These are phyloP conservation scores for Nemania sp. DNA, from an alignment of 2,329 filamentous ascomycete species.

Conservation along the genomic window DNA sequence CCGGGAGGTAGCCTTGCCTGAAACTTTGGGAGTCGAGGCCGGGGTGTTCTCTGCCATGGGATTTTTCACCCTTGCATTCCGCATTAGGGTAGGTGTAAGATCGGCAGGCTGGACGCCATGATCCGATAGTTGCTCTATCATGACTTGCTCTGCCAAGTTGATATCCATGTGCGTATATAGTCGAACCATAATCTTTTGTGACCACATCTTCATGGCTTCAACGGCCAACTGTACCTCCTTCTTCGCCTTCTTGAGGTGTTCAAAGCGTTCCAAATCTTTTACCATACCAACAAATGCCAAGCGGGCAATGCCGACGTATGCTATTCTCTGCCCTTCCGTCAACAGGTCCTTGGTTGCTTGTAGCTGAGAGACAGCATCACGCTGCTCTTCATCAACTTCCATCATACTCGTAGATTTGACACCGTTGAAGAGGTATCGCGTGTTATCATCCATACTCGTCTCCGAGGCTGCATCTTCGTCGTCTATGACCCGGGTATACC, in stretches of 20 bases:
- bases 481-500: constrained; percentile 91
- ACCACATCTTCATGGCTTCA: constrained; percentile 92
- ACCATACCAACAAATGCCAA: constrained; percentile 80
- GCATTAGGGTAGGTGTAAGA: constrained; percentile 83
- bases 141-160: constrained; percentile 85
- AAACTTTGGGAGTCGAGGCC: constrained; percentile 32
- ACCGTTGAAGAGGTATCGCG: constrained; percentile 88
- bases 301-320: constrained; percentile 89
- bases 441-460: constrained; percentile 97
- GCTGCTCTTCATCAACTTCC: constrained; percentile 77
- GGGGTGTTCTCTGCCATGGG: constrained; percentile 65
- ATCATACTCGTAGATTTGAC: constrained; percentile 60
- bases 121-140: constrained; percentile 96
- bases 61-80: constrained; percentile 91
- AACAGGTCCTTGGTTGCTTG: constrained; percentile 94
- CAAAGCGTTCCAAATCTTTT: constrained; percentile 66
- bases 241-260: constrained; percentile 66
- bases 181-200: constrained; percentile 96
- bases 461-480: constrained; percentile 94
- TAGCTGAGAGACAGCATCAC: constrained; percentile 87
- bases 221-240: constrained; percentile 71
- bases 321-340: constrained; percentile 93
- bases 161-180: constrained; percentile 98
- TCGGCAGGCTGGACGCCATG: constrained; percentile 88
- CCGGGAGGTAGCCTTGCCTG: constrained; percentile 35